Evolutionary conservation across 1,284 basidiomycete genomes (phyloP), one percentile per base, ranked within the genome.

Genomic region (Fomitopsis betulina): DNA sequence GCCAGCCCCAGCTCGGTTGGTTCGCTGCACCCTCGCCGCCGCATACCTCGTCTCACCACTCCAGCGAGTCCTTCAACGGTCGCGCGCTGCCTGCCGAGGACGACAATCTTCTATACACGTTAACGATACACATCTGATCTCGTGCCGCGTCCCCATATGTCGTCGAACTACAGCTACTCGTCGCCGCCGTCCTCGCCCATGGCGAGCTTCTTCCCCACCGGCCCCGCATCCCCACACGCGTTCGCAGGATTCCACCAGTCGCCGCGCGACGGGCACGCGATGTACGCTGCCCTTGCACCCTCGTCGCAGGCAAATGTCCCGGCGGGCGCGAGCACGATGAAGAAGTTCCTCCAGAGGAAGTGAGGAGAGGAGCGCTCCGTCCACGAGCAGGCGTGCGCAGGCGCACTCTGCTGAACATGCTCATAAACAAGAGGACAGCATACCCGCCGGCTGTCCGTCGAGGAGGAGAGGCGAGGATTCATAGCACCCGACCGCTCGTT

Each of bases 221-320:
- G 67, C 5, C 73, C 75, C 53, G 62, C 72, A 42, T 68, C 71
- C 10, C 73, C 75, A 23, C 84, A 88, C 64, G 84, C 86, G 15
- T 89, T 90, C 73, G 69, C 79, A 32, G 68, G 77, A 47, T 80
- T 89, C 65, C 80, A 86, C 68, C 81, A 84, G 71, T 81, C 84
- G 60, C 88, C 88, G 54, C 83, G 87, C 59, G 84, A 86, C 65
- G 68, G 76, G n/a, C 84, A 89, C 67, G 72, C 74, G 60, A 86
- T 87, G 82, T 89, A 84, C 72, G 78, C 86, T 42, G 75, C 82
- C 15, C 77, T 87, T 63, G 70, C 59, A 33, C 59, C 53, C 54
- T 56, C 42, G 56, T 60, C 52, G 8, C 49, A 38, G 27, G 27
- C 30, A 39, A 50, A 37, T 30, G 25, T 33, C 27, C 43, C n/a